These are phyloP conservation scores for Fusarium sp. DNA, from an alignment of 2,329 filamentous ascomycete genomes.

Conservation along the genomic window DNA sequence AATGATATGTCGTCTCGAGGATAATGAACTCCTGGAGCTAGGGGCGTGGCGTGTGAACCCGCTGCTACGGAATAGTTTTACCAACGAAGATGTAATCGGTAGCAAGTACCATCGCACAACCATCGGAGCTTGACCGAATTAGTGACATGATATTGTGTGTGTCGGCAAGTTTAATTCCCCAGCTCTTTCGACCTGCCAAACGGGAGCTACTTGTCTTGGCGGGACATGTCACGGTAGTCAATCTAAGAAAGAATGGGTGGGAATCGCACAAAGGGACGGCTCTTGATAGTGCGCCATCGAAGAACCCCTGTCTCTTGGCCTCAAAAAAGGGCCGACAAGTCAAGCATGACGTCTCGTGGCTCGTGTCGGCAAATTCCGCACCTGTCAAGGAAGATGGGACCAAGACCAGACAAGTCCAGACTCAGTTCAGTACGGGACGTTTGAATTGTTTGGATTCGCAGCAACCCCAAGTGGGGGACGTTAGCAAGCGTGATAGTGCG, in stretches of 20 bases:
- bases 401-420: constrained; percentile 26
- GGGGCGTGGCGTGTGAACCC: constrained; percentile 13
- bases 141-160: constrained; percentile 25
- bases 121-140: constrained; percentile 5
- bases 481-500: constrained; percentile 22
- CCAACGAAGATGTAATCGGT: not conserved
- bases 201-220: constrained; percentile 42
- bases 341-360: constrained; percentile 32
- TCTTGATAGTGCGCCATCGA: constrained; percentile 11
- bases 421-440: constrained; percentile 31
- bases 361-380: constrained; percentile 34
- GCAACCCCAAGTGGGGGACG: constrained; percentile 45
- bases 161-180: constrained; percentile 33
- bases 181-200: constrained; percentile 31
- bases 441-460: constrained; percentile 48
- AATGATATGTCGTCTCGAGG: constrained; percentile 11
- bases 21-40: constrained; percentile 18
- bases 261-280: constrained; percentile 34
- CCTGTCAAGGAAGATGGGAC: constrained; percentile 15
- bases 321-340: constrained; percentile 40
- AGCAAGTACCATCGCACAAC: not conserved
- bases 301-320: constrained; percentile 20
- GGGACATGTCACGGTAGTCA: constrained; percentile 25
- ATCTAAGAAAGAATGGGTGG: constrained; percentile 18
- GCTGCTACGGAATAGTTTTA: not conserved